Percentiles rank a stretch among this genome's conserved stretches.
These are phyloP conservation scores for Pseudogymnoascus sp. DNA, from an alignment of 2,329 filamentous ascomycete genomes.

Conservation along the genomic window DNA sequence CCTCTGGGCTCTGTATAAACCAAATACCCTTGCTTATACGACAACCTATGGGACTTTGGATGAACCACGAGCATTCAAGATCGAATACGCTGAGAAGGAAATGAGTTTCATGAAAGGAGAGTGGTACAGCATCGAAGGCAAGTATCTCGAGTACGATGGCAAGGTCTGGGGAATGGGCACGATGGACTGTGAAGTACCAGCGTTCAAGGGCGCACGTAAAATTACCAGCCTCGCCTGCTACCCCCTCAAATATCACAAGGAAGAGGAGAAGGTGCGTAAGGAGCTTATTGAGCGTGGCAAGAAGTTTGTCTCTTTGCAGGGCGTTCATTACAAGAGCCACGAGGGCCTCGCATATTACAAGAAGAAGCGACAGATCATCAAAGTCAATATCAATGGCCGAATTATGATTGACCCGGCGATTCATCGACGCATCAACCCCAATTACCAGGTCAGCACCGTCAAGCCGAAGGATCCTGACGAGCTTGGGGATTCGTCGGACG, in stretches of 20 bases:
- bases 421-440: constrained; percentile 78
- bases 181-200: constrained; percentile 60
- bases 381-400: constrained; percentile 78
- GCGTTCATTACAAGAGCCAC: constrained; percentile 75
- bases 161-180: constrained; percentile 74
- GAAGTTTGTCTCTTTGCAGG: constrained; percentile 73
- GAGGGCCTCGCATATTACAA: constrained; percentile 82
- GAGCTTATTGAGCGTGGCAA: constrained; percentile 73
- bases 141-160: constrained; percentile 82
- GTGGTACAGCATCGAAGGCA: constrained; percentile 69
- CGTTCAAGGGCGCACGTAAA: constrained; percentile 74
- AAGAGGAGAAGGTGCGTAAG: constrained; percentile 56
- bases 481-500: constrained; percentile 42
- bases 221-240: constrained; percentile 73
- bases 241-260: constrained; percentile 72
- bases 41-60: constrained; percentile 70
- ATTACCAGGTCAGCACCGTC: constrained; percentile 71
- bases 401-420: constrained; percentile 82
- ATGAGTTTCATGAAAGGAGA: constrained; percentile 61
- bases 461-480: constrained; percentile 63
- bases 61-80: constrained; percentile 74
- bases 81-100: constrained; percentile 68
- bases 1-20: constrained; percentile 84
- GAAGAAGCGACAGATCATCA: constrained; percentile 65
- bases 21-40: constrained; percentile 71